These are phyloP conservation scores for Rubia yunnanensis DNA, from an alignment of 257 asterid genomes.

Conservation along the genomic window DNA sequence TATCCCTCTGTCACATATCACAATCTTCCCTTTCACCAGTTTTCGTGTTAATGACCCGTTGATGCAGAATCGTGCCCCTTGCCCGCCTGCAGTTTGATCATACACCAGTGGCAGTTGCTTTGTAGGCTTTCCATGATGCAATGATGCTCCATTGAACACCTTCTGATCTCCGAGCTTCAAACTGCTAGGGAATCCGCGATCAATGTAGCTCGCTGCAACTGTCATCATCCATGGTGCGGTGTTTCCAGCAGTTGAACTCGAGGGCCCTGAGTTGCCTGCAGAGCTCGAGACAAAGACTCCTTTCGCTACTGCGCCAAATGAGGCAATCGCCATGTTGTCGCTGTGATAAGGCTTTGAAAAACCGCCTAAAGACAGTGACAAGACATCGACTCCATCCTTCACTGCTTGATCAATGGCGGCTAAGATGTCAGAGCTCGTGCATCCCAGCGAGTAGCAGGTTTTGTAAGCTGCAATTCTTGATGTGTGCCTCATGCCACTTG, in stretches of 20 bases:
- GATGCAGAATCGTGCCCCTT: conserved; percentile 37
- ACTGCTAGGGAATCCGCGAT: conserved; percentile 38
- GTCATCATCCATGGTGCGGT: conserved; percentile 76
- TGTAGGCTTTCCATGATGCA: conserved; percentile 42
- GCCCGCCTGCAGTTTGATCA: conserved; percentile 30
- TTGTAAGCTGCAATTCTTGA: conserved; percentile 69
- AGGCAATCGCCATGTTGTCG: conserved; percentile 53
- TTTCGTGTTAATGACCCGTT: conserved; percentile 32
- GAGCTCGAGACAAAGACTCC: conserved; percentile 51
- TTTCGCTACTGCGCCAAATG: conserved; percentile 48
- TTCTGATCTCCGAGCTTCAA: conserved; percentile 40
- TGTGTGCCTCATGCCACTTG: conserved; percentile 49
- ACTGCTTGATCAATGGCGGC: conserved; percentile 71
- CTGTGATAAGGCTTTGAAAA: conserved; percentile 29
- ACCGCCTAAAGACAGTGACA: conserved; percentile 64
- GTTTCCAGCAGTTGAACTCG: conserved; percentile 35
- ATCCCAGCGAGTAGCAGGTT: conserved; percentile 48
- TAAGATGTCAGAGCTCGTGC: conserved; percentile 48
- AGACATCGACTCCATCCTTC: conserved; percentile 53
- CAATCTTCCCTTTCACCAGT: conserved; percentile 53
- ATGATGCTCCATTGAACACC: conserved; percentile 44
- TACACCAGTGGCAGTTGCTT: conserved; percentile 29
- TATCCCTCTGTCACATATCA: conserved; percentile 58
- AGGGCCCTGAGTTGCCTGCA: conserved; percentile 70
- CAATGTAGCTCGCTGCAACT: conserved; percentile 65